Evolutionary conservation across 805 yeast species (phyloP).

Genomic region (Saccharomycodes ludwigii): DNA sequence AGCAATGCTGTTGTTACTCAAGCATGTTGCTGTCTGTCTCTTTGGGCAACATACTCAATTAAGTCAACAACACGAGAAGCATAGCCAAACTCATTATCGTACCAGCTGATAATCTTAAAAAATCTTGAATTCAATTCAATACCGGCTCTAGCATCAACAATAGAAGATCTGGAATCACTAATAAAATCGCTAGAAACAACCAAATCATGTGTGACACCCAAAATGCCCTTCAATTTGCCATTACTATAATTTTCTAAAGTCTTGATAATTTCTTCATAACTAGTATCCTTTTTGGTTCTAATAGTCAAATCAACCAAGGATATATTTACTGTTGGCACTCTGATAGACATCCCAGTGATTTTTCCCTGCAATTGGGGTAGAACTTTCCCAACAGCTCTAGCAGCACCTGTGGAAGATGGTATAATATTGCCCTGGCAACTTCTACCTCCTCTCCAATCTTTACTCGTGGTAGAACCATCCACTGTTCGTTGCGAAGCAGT

Average conservation of each 20-base stretch:
- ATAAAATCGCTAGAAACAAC: constrained; percentile 87
- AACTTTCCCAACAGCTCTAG: constrained; percentile 94
- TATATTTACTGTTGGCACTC: constrained; percentile 90
- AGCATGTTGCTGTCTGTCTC: constrained; percentile 3
- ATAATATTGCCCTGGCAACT: constrained; percentile 92
- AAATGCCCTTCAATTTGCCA: constrained; percentile 65
- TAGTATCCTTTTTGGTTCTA: constrained; percentile 61
- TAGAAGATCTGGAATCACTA: constrained; percentile 73
- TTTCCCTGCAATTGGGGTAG: constrained; percentile 84
- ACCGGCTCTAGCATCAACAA: constrained; percentile 88
- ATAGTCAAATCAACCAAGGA: constrained; percentile 89
- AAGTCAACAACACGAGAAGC: constrained; percentile 92
- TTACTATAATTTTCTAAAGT: constrained; percentile 67
- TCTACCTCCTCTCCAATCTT: constrained; percentile 99
- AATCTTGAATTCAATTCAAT: constrained; percentile 76
- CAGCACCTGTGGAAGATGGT: constrained; percentile 95
- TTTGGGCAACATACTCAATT: constrained; percentile 63
- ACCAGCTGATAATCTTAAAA: constrained; percentile 88
- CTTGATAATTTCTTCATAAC: constrained; percentile 74
- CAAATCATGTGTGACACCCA: constrained; percentile 87
- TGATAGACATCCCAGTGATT: constrained; percentile 86
- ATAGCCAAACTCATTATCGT: constrained; percentile 94
- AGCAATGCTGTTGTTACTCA: too few relatives aligned
- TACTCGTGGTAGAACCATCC: constrained; percentile 71
- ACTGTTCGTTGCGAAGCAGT: constrained; percentile 95